These are phyloP conservation scores for Chenopodium suecicum DNA, from an alignment of 148 eudicot genomes.

Conservation along the genomic window DNA sequence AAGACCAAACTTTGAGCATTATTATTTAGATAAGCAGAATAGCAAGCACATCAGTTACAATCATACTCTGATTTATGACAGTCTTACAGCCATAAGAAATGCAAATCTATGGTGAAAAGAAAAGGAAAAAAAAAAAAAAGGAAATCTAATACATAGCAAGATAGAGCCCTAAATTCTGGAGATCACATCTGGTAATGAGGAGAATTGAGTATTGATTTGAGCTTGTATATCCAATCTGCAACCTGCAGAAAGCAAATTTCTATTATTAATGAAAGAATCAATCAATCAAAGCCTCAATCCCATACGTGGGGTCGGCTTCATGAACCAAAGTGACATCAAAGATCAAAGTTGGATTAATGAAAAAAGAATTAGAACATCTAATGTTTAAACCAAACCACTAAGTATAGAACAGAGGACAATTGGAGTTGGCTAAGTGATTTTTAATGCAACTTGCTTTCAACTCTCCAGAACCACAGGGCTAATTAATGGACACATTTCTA, in stretches of 20 bases:
- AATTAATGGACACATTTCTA: background rate
- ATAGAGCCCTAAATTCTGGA: background rate
- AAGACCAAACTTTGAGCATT: too few relatives aligned
- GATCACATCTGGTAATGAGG: background rate
- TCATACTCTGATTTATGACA: background rate
- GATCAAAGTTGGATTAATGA: background rate
- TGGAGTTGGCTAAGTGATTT: too few relatives aligned
- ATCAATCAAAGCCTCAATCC: too few relatives aligned
- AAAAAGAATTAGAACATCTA: background rate
- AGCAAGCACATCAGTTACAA: background rate
- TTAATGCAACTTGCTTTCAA: background rate
- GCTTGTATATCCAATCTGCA: background rate
- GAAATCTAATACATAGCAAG: background rate
- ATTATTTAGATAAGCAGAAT: background rate
- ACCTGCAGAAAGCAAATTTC: constrained; percentile 7
- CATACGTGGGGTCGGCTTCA: too few relatives aligned
- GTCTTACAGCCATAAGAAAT: background rate
- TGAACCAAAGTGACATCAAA: too few relatives aligned
- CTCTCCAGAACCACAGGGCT: background rate
- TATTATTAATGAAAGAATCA: background rate
- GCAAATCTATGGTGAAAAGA: too few relatives aligned
- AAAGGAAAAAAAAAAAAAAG: background rate
- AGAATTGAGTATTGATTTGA: background rate
- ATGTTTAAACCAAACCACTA: too few relatives aligned
- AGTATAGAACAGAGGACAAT: too few relatives aligned